A percentile compares a stretch with the other conserved stretches of the same genome.
Conservation (phyloP, 179 eudicot species). For the Vitellaria paradoxa region DNA sequence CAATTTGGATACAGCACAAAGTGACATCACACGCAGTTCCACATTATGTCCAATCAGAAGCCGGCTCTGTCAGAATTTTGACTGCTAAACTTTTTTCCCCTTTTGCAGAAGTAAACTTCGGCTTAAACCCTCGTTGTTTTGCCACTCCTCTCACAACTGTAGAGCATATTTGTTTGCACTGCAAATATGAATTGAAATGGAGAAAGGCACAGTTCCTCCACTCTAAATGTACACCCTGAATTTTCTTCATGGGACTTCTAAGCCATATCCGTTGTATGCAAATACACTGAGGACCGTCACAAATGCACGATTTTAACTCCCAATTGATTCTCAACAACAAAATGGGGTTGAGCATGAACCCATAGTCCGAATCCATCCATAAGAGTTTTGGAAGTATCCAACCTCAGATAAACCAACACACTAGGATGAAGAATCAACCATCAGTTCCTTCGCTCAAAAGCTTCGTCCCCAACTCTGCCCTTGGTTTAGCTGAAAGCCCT, state of each 20-base stretch:
- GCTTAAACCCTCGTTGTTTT: background rate
- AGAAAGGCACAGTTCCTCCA: background rate
- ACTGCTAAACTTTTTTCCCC: background rate
- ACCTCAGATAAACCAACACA: background rate
- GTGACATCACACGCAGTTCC: no score
- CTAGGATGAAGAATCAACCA: background rate
- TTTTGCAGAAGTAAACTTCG: background rate
- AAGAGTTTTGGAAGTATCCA: background rate
- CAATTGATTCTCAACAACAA: background rate
- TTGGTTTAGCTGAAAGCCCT: slow-evolving; percentile 89
- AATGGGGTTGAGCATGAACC: background rate
- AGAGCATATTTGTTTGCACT: background rate
- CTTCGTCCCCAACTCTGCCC: slow-evolving; percentile 54
- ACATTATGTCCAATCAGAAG: background rate
- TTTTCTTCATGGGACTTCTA: background rate
- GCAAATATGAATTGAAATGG: background rate
- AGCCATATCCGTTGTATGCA: background rate
- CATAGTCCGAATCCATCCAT: background rate
- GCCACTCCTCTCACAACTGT: background rate
- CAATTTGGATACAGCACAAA: background rate
- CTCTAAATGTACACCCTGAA: background rate
- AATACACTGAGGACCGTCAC: no score
- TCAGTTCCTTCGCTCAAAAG: slow-evolving; percentile 15
- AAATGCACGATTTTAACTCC: background rate
- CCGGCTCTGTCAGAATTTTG: background rate